These are phyloP conservation scores for Solanum dulcamara DNA, from an alignment of 257 asterid species.

Conservation along the genomic window DNA sequence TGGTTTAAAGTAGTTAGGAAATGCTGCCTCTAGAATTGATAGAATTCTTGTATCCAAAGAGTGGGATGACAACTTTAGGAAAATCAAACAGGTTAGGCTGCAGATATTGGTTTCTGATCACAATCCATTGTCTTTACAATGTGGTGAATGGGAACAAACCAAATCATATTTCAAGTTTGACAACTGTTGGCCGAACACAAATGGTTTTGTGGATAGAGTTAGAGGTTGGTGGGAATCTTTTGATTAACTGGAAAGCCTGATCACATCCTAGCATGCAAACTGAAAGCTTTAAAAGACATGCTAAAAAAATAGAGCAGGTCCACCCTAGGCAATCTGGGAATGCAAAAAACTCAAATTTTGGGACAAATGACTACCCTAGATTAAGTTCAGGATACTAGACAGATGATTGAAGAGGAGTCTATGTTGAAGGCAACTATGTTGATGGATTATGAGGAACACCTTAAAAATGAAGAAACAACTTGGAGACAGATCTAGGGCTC, in stretches of 20 bases:
- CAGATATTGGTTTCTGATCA: not conserved
- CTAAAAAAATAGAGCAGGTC: not conserved
- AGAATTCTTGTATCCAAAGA: not conserved
- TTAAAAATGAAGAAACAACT: not conserved
- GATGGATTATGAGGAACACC: not conserved
- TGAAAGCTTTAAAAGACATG: not conserved
- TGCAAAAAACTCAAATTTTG: not conserved
- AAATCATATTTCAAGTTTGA: not conserved
- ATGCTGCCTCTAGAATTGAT: not conserved
- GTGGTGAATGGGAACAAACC: not conserved
- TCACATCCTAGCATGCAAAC: not conserved
- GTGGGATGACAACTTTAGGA: not conserved
- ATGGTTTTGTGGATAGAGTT: not conserved
- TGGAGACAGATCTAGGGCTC: not conserved
- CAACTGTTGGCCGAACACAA: not conserved
- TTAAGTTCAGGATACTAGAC: not conserved
- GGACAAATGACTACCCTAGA: not conserved
- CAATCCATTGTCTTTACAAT: not conserved
- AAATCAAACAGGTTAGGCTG: not conserved
- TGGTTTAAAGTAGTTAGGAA: not conserved
- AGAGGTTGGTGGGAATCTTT: not conserved
- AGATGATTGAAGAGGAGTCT: not conserved
- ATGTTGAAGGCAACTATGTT: not conserved
- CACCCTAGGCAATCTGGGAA: not conserved
- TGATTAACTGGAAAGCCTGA: not conserved